Base-by-base conservation (phyloP, 345 rosid species). In the Heritiera fomes region DNA sequence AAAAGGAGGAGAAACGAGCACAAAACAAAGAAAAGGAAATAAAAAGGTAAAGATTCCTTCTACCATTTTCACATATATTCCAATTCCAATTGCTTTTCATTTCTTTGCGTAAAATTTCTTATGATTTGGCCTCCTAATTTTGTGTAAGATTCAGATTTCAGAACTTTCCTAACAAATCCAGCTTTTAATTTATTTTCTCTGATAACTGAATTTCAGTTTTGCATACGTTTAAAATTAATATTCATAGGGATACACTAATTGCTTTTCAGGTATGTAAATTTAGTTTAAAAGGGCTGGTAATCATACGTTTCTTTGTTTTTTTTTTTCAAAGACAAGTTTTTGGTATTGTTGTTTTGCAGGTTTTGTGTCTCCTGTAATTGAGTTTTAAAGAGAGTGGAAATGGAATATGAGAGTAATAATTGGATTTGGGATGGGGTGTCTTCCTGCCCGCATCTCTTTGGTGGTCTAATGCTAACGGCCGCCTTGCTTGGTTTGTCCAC, bases 401-500 rank as follows among this genome's bases (percentile, higher is more conserved):
- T 91, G 88, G 90, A 87, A 71, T 80, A 86, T 67, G 92, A 87
- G 80, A 87, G 81, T 75, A 83, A 83, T 68, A 82, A 82, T 64
- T 86, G 91, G 92, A 87, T 89, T 65, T 85, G 89, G 94, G 94
- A 91, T 59, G 91, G 92, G 56, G 81, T 88, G 4, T 83, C 85
- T 78, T 82, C 83, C 80, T 82, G 83, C 80, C 90, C 92, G 1
- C 92, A 87, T 82, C 85, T 91, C 71, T 84, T 91, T 75, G 92
- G 94, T 4, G 91, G 94, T n/a, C 46, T 91, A 14, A 91, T 91
- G 91, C 83, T 91, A 43, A 89, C 89, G 0, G 90, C 86, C 0
- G 90, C 91, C n/a, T 78, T 91, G 87, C 88, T 91, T 1, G 92
- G 94, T 23, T 78, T 91, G 69, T 91, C 92, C 49, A 84, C 91